Conservation (phyloP, 768 basidiomycete species). For the Termitomyces sp. region DNA sequence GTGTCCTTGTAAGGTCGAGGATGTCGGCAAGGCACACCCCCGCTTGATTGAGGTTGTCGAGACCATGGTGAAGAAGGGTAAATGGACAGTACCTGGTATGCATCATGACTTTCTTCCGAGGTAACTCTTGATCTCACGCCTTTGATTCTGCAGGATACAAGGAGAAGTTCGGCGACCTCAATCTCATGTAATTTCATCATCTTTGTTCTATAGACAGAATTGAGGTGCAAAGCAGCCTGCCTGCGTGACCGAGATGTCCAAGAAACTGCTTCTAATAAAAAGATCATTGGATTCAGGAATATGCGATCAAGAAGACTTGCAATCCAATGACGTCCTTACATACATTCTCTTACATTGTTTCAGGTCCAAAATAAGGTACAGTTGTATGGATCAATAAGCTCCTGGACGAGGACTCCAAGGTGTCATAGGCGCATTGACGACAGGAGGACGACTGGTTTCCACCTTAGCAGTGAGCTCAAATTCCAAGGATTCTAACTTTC, state of each 20-base stretch:
- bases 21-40: constrained; percentile 90
- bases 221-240: neutral
- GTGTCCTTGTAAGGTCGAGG: constrained; percentile 57
- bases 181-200: constrained; percentile 65
- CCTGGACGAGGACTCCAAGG: constrained; percentile 28
- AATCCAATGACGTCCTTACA: neutral
- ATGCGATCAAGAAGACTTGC: neutral
- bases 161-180: constrained; percentile 96
- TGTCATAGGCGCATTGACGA: constrained; percentile 32
- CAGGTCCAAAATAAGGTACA: no score
- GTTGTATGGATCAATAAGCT: constrained; percentile 32
- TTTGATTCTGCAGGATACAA: constrained; percentile 59
- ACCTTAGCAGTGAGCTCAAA: constrained; percentile 35
- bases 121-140: neutral
- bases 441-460: constrained; percentile 30
- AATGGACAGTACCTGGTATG: constrained; percentile 95
- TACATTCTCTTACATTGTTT: neutral
- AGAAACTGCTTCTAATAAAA: neutral
- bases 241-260: no score
- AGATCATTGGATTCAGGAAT: neutral
- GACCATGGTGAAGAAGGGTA: constrained; percentile 95
- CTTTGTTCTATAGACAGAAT: constrained; percentile 10
- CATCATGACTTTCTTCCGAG: neutral
- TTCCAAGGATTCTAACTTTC: constrained; percentile 34
- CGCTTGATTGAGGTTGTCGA: constrained; percentile 89